Base-by-base conservation (phyloP, 495 filamentous ascomycete species). In the Hypoxylon crocopeplum region DNA sequence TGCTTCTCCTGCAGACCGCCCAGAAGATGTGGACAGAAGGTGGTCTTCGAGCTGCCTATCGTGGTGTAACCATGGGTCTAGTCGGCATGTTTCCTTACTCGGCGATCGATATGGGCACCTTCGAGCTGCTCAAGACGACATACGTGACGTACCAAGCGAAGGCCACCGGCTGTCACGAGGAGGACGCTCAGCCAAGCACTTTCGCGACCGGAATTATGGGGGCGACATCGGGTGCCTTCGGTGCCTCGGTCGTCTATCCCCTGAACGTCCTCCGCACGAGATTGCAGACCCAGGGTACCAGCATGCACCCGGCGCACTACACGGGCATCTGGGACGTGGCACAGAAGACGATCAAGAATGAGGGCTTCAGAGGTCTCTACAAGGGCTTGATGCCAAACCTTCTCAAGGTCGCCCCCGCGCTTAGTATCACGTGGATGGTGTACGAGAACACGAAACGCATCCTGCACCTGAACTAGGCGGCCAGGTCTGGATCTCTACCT, bases 21-120 rank as follows among this genome's bases (percentile, higher is more conserved):
- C 84, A 79, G 65, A 94, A 91, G 64, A 96, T 98, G 83, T 92
- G 86, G 82, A 81, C 80, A 24, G 82, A 83, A 45, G 87, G 86
- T 38, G 91, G 91, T 27, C 39, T 92, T 20, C 80, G 83, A 34
- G 81, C 89, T 15, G 95, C 91, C 59, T 99, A 98, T 70, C 91
- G 93, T 54, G 94, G 94, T 13, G 84, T 98, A 27, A 90, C 91
- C 0, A 89, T 97, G 78, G 94, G 95, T 15, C 80, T 99, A 2
- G 68, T 96, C 44, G 94, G 94, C 69, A 96, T 98, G 86, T 98
- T 98, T 68, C 94, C 94, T 1, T 99, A 99, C 73, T 91, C 91
- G 27, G 95, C 94, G 30, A 94, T 99, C 71, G 94, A 99, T 69
- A 85, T 99, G 56, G 89, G 90, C 33, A 97, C 90, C 0, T 99